Conservation (phyloP, 257 asterid species). For the Rhazya stricta region DNA sequence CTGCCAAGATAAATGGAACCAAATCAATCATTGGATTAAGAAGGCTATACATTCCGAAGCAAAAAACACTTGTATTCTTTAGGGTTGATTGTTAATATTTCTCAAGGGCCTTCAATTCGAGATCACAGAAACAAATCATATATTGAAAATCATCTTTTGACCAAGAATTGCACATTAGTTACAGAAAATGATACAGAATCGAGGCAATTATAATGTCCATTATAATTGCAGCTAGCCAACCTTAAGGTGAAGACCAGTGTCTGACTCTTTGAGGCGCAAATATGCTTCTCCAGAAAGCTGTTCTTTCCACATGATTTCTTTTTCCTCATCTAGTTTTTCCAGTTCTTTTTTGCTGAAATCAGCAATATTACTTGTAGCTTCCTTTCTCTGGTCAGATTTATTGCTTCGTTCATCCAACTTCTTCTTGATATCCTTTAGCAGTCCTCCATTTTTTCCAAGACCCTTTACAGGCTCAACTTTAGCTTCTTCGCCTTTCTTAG, state of each 20-base stretch:
- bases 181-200: constrained; percentile 9
- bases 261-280: constrained; percentile 70
- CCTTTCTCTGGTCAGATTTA: constrained; percentile 43
- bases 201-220: constrained; percentile 11
- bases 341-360: constrained; percentile 39
- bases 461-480: constrained; percentile 69
- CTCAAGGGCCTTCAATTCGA: not conserved
- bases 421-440: constrained; percentile 71
- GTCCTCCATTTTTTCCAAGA: constrained; percentile 70
- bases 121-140: constrained; percentile 11
- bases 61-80: constrained; percentile 2
- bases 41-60: constrained; percentile 11
- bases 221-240: constrained; percentile 37
- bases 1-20: constrained; percentile 39
- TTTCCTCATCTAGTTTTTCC: constrained; percentile 50
- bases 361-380: constrained; percentile 29
- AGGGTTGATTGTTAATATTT: not conserved
- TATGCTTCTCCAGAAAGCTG: constrained; percentile 60
- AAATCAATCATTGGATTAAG: constrained; percentile 24
- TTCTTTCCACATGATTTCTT: constrained; percentile 51
- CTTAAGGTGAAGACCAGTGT: constrained; percentile 80
- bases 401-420: constrained; percentile 44
- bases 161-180: constrained; percentile 9
- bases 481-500: constrained; percentile 47
- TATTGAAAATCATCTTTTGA: constrained; percentile 12